Conservation (phyloP, 257 asterid species). For the Dorcoceras hygrometricum region DNA sequence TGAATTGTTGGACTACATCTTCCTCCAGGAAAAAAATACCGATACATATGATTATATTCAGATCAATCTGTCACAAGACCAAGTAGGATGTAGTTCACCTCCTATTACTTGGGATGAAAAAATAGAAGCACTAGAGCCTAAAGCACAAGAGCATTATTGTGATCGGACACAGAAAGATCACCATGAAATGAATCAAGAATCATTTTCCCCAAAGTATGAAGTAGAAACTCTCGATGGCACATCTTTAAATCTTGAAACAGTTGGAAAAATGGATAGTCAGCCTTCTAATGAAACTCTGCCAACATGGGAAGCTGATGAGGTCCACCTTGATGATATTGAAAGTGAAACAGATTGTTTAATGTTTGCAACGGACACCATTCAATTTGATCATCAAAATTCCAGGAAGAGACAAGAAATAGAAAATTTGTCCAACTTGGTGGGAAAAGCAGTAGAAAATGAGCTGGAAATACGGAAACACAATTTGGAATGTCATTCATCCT, state of each 20-base stretch:
- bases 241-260: conserved; percentile 33
- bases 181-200: conserved; percentile 33
- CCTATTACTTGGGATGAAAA: conserved; percentile 55
- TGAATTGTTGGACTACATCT: conserved; percentile 47
- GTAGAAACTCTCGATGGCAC: conserved; percentile 27
- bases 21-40: conserved; percentile 40
- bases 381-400: conserved; percentile 63
- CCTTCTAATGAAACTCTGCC: conserved; percentile 28
- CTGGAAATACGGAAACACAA: conserved; percentile 18
- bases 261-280: conserved; percentile 29
- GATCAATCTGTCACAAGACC: conserved; percentile 47
- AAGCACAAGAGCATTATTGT: conserved; percentile 34
- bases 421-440: conserved; percentile 39
- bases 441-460: conserved; percentile 34
- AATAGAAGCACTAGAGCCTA: conserved; percentile 39
- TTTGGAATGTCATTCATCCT: conserved; percentile 33
- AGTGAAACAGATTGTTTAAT: conserved; percentile 78
- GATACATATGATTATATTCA: conserved; percentile 43
- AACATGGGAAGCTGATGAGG: conserved; percentile 29
- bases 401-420: conserved; percentile 44
- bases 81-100: conserved; percentile 48
- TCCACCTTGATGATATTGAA: conserved; percentile 46
- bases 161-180: conserved; percentile 32
- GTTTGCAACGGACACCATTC: conserved; percentile 89
- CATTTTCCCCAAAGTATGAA: conserved; percentile 35